Base-by-base conservation (phyloP, 768 basidiomycete genomes). In the Mycena sanguinolenta region DNA sequence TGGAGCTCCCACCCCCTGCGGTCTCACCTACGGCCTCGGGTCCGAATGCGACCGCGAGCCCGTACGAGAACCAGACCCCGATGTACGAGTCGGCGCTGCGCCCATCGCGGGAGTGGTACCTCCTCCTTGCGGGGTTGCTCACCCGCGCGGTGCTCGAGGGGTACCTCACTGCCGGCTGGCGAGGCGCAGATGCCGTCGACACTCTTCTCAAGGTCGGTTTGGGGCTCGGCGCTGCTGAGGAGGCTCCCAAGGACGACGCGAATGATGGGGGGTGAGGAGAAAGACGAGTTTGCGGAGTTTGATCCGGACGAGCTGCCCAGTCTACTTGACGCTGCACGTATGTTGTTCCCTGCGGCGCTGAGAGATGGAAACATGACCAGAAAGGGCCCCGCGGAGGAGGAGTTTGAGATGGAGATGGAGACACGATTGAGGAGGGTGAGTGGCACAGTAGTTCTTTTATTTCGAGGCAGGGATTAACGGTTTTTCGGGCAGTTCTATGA, bases 91-190 rank as follows among this genome's bases (percentile, higher is more conserved):
- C 80, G n/a, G 90, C 91, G 0, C 78, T 93, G 38, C 84, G 85
- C 2, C 95, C 95, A 0, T 91, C 93, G 30, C 82, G 87, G 28
- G 89, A 90, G 72, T 96, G 95, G 95, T 96, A 95, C 79, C 85
- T 92, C 80, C 85, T 97, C 16, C 84, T 95, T 19, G 88, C 89
- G 0, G 91, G 92, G 2, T 82, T 97, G 27, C 83, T 95, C 32
- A 94, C 94, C 7, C 88, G 95, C n/a, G 94, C 94, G 0, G 92
- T 90, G 23, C 80, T 96, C 60, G 94, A 97, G 75, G 95, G 95
- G 0, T 96, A 96, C 76, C 84, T 96, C 53, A 90, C 90, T 2
- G 91, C 90, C 13, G 91, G 92, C 0, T 97, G 95, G 95, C 86
- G 85, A 32, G 94, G 95, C 0, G 81, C 87, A 1, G 87, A 90